Percentiles rank a stretch among this genome's conserved stretches.
phyloP scores from a whole-genome alignment of 2,329 filamentous ascomycete species.

The Monosporascus sp. region DNA sequence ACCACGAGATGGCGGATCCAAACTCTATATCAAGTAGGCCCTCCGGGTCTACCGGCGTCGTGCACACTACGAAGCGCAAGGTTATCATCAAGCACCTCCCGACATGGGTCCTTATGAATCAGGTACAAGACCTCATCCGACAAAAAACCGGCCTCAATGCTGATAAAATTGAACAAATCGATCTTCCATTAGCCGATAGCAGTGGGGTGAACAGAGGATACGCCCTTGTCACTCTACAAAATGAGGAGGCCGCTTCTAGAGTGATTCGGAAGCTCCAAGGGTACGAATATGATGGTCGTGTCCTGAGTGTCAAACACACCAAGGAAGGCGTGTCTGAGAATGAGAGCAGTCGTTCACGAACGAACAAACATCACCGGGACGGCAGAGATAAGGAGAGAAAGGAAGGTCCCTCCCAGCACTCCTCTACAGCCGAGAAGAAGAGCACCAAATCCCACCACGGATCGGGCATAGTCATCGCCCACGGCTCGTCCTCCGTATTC shows the following conservation, averaged over 20 bases:
- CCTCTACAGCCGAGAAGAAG: not conserved
- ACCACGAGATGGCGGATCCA: slow-evolving; percentile 6
- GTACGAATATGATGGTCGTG: slow-evolving; percentile 18
- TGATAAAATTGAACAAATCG: slow-evolving; percentile 20
- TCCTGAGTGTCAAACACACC: slow-evolving; percentile 18
- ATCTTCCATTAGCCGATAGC: slow-evolving; percentile 17
- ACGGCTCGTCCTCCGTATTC: not conserved
- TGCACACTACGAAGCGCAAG: slow-evolving; percentile 22
- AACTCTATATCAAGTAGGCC: slow-evolving; percentile 1
- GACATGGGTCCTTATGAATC: slow-evolving; percentile 14
- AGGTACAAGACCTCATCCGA: slow-evolving; percentile 22
- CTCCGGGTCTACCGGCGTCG: slow-evolving; percentile 4
- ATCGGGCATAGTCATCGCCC: not conserved
- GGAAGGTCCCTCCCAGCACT: not conserved
- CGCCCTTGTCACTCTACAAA: slow-evolving; percentile 20
- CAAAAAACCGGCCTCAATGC: slow-evolving; percentile 19
- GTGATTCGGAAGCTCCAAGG: slow-evolving; percentile 21
- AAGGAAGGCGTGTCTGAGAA: slow-evolving; percentile 23
- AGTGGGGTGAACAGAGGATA: slow-evolving; percentile 20
- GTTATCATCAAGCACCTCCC: slow-evolving; percentile 25
- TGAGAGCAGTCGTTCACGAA: slow-evolving; percentile 9
- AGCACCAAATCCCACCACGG: not conserved
- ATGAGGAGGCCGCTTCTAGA: slow-evolving; percentile 20
- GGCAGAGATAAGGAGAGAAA: not conserved
- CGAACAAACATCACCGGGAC: not conserved